Percentiles rank a stretch among this genome's conserved stretches.
These are phyloP conservation scores for Phytopythium mirpurense DNA, from an alignment of 352 stramenopile species.

Conservation along the genomic window DNA sequence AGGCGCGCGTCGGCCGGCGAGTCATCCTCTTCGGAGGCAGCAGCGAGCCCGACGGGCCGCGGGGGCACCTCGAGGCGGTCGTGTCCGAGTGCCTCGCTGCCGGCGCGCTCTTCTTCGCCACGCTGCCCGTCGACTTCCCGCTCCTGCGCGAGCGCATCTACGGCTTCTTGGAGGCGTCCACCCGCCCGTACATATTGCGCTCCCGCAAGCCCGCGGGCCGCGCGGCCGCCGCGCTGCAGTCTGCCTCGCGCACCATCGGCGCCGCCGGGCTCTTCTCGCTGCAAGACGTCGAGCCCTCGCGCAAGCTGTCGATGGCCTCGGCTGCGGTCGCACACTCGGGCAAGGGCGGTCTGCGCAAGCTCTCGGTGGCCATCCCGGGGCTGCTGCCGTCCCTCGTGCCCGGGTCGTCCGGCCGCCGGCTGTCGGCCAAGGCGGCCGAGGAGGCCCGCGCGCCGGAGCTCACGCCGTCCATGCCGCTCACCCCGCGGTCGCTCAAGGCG, in stretches of 20 bases:
- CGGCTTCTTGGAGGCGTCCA: constrained; percentile 44
- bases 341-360: constrained; percentile 29
- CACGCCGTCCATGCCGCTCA: constrained; percentile 19
- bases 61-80: constrained; percentile 26
- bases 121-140: constrained; percentile 53
- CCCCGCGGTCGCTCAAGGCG: constrained; percentile 40
- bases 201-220: constrained; percentile 28
- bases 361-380: constrained; percentile 15
- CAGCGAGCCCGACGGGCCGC: constrained; percentile 9
- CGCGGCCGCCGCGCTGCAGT: constrained; percentile 14
- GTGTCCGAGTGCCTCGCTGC: constrained; percentile 36
- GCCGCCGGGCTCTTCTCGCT: constrained; percentile 30
- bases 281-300: constrained; percentile 21
- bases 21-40: constrained; percentile 56
- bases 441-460: constrained; percentile 24
- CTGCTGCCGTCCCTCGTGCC: constrained; percentile 7
- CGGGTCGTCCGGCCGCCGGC: neutral
- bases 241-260: constrained; percentile 30
- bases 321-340: constrained; percentile 18
- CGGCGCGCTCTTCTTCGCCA: constrained; percentile 58
- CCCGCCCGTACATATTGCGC: constrained; percentile 50
- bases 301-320: constrained; percentile 30
- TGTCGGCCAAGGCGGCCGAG: constrained; percentile 11
- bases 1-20: constrained; percentile 26
- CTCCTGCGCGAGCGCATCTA: constrained; percentile 48